These are phyloP conservation scores for Orbilia ellipsospora DNA, from an alignment of 2,329 filamentous ascomycete species.

Conservation along the genomic window DNA sequence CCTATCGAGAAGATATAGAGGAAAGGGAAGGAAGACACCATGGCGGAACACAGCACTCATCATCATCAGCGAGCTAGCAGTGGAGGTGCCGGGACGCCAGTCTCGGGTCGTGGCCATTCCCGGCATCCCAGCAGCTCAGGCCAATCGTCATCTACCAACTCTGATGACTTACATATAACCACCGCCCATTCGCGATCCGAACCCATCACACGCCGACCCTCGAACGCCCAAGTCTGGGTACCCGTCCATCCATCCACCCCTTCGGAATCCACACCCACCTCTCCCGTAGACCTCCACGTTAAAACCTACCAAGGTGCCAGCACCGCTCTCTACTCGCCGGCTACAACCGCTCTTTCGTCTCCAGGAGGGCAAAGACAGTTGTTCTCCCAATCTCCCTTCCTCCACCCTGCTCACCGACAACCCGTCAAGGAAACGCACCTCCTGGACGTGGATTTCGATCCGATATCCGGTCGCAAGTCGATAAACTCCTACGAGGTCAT, in stretches of 20 bases:
- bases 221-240: constrained; percentile 55
- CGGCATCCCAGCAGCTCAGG: constrained; percentile 53
- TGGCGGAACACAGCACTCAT: constrained; percentile 14
- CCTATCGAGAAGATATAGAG: constrained; percentile 19
- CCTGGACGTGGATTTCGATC: constrained; percentile 79
- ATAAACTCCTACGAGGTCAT: constrained; percentile 99
- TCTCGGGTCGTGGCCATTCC: constrained; percentile 53
- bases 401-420: constrained; percentile 58
- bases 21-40: constrained; percentile 16
- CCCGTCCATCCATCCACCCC: constrained; percentile 44
- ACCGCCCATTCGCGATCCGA: constrained; percentile 51
- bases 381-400: constrained; percentile 52
- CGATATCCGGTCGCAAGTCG: constrained; percentile 87
- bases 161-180: constrained; percentile 32
- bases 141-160: constrained; percentile 33
- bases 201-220: constrained; percentile 52
- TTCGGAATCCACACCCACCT: constrained; percentile 51
- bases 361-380: constrained; percentile 46
- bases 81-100: constrained; percentile 46
- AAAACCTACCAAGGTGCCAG: constrained; percentile 50
- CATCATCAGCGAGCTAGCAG: constrained; percentile 20
- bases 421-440: constrained; percentile 59
- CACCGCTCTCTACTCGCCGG: constrained; percentile 47
- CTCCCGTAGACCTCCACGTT: constrained; percentile 49
- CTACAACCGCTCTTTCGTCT: constrained; percentile 53